Base-by-base conservation (phyloP, 2,329 filamentous ascomycete genomes). In the Diaporthe velutina region DNA sequence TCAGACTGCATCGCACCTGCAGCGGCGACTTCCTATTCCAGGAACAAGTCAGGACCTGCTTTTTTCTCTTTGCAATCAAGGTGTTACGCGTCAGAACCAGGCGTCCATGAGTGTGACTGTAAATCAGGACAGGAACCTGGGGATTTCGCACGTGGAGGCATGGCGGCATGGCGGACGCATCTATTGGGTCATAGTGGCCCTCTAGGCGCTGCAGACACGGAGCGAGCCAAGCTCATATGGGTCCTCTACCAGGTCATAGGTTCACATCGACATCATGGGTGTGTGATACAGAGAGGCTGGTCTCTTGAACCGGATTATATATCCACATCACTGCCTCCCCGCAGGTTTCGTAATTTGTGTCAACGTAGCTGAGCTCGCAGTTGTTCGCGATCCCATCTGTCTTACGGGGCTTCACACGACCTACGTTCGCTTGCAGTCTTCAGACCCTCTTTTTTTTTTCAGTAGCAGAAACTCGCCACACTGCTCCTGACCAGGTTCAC, bases 121-220 rank as follows among this genome's bases (percentile, higher is more conserved):
- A 38, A 67, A 67, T 35, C 64, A 48, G 45, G 64, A 67, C 64
- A 52, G 64, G 64, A 67, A 67, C 64, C 45, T 52, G 64, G 45
- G 64, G 45, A 67, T 67, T 4, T 40, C 3, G 64, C 64, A 67
- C 64, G 64, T 67, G 64, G 64, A 67, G 61, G 61, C 61, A 17
- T 67, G 42, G 61, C 45, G 64, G 64, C 64, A 52, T 67, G 61
- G 61, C 61, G n/a, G 30, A 3, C 30, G 22, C 61, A 52, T 67
- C 61, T 40, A 67, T 67, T 67, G 64, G 64, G n/a, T 19, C 30
- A 67, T 52, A 38, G 30, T 35, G 45, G 30, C 64, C 64, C 45
- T 67, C 64, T 67, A 67, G 61, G 71, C 58, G 60, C 48, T 66
- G 71, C 58, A 42, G 35, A 19, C 3, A 45, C 48, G 17, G 50